These are phyloP conservation scores for Populus nigra DNA, from an alignment of 345 rosid species.

Conservation along the genomic window DNA sequence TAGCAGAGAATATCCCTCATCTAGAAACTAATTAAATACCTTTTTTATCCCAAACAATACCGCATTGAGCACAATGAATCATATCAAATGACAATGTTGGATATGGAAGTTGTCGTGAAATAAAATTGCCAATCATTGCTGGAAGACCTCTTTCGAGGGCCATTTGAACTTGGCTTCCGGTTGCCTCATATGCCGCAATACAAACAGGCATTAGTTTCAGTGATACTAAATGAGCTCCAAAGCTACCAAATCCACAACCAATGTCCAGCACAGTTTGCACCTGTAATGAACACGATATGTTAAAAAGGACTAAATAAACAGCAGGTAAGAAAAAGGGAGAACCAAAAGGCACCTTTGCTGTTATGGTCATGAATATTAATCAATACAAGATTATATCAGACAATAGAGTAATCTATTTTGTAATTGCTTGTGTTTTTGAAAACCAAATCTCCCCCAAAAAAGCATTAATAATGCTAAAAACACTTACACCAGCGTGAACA, in stretches of 20 bases:
- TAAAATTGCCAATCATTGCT: constrained; percentile 86
- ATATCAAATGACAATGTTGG: constrained; percentile 86
- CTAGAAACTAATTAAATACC: constrained; percentile 39
- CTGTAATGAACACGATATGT: constrained; percentile 35
- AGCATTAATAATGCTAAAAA: constrained; percentile 19
- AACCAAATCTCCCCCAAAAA: neutral
- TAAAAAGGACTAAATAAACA: constrained; percentile 4
- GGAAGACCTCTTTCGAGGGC: constrained; percentile 99
- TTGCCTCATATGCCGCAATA: constrained; percentile 85
- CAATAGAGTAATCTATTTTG: neutral
- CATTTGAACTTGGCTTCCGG: constrained; percentile 96
- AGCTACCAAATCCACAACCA: constrained; percentile 98
- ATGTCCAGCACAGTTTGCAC: constrained; percentile 77
- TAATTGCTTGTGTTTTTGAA: constrained; percentile 4
- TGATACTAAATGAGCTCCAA: constrained; percentile 90
- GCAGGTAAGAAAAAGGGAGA: neutral
- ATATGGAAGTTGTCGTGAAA: constrained; percentile 80
- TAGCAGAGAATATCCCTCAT: constrained; percentile 5
- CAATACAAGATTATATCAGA: neutral
- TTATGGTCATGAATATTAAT: neutral
- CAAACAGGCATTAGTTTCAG: constrained; percentile 80
- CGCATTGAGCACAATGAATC: constrained; percentile 98
- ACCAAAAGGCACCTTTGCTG: neutral
- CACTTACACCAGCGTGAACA: constrained; percentile 88
- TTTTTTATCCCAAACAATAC: constrained; percentile 82